Evolutionary conservation across 441 rosid species (phyloP), one percentile per base, ranked within the genome.

Genomic region (Arabidopsis lyrata): DNA sequence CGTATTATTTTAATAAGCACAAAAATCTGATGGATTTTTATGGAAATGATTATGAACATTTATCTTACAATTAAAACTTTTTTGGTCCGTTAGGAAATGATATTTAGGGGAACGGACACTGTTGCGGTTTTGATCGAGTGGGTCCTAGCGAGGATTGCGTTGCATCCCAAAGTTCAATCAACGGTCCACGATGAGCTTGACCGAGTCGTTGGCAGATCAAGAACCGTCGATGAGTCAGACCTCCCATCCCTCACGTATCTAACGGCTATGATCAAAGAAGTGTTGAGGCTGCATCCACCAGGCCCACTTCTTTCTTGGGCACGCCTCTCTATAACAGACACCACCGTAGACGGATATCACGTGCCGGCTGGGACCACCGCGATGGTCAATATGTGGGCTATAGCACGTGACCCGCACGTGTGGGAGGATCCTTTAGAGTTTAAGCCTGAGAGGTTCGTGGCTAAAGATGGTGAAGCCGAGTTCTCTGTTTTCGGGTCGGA

Each of bases 331-430:
- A 83, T 80, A 59, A 82, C 83, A 3, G 89, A 86, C 71, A 81
- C 93, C 50, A 75, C 71, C 32, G 75, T 85, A 20, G 88, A 83
- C 48, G 90, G 93, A 38, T 78, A 84, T 78, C 86, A 84, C 82
- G 86, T 88, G 77, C 89, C 90, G 0, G 66, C 70, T 20, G 89
- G 93, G 27, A 86, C 93, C 73, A 88, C 86, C 1, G 90, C 90
- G 24, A 86, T 86, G 87, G 93, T 88, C 69, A 88, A 88, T 78
- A 88, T 88, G 93, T 88, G 92, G 92, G 88, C 92, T 75, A 88
- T 88, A 66, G 77, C 82, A 14, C 78, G 90, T 83, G 92, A 88
- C 74, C 87, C 87, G 1, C 22, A 77, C 8, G 84, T 80, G 70
- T 88, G 93, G 90, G 77, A 68, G 36, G 63, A 83, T 77, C 90